Percentiles rank a stretch among this genome's conserved stretches.
These are phyloP conservation scores for Myxozyma sirexii DNA, from an alignment of 805 yeast genomes.

Conservation along the genomic window DNA sequence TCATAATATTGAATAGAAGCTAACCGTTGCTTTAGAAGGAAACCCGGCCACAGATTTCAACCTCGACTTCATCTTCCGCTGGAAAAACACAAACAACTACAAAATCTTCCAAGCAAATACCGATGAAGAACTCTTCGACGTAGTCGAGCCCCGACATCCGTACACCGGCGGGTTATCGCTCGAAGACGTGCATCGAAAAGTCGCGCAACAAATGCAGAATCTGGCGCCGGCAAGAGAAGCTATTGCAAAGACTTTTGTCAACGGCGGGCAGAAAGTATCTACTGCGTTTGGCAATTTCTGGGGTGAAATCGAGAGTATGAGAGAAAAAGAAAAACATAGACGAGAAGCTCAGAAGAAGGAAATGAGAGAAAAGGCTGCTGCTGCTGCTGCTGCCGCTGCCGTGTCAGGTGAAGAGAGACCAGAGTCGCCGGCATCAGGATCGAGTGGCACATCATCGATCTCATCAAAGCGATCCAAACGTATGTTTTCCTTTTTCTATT, in stretches of 20 bases:
- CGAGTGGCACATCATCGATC: constrained; percentile 1
- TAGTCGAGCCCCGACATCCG: constrained; percentile 53
- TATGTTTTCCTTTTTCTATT: no score
- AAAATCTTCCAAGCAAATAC: constrained; percentile 57
- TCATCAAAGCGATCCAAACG: constrained; percentile 21
- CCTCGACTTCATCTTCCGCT: constrained; percentile 50
- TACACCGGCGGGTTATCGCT: constrained; percentile 38
- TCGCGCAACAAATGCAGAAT: constrained; percentile 34
- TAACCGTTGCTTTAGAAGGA: constrained; percentile 35
- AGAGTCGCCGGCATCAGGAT: constrained; percentile 5
- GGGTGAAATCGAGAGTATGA: constrained; percentile 34
- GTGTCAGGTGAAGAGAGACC: background rate
- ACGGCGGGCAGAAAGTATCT: constrained; percentile 36
- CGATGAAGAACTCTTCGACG: constrained; percentile 70
- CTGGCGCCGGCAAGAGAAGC: constrained; percentile 37
- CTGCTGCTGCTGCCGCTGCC: background rate
- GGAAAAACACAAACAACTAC: constrained; percentile 61
- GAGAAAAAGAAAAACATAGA: constrained; percentile 28
- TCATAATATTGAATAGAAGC: no score
- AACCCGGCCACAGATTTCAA: constrained; percentile 51
- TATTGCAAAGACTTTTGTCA: constrained; percentile 36
- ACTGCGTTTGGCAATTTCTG: constrained; percentile 40
- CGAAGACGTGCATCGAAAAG: constrained; percentile 36
- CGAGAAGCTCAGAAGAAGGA: constrained; percentile 12
- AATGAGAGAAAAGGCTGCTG: background rate